These are phyloP conservation scores for Aspergillus nidulans DNA, from an alignment of 495 filamentous ascomycete species.

Conservation along the genomic window DNA sequence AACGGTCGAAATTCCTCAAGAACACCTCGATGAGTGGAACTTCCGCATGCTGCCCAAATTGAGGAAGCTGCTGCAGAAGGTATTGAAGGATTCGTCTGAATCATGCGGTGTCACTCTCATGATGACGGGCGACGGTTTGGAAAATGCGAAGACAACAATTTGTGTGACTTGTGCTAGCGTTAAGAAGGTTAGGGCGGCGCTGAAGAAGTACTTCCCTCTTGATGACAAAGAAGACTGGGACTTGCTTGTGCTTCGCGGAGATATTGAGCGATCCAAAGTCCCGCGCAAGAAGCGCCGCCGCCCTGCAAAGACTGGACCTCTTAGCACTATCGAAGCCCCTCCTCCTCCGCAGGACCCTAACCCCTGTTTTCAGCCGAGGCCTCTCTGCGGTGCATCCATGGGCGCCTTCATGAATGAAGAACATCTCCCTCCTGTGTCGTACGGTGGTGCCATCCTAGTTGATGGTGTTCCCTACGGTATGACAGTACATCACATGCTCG, in stretches of 20 bases:
- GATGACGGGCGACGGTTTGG: constrained; percentile 64
- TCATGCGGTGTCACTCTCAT: constrained; percentile 71
- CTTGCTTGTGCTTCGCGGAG: constrained; percentile 61
- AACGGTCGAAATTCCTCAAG: constrained; percentile 50
- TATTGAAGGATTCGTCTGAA: constrained; percentile 54
- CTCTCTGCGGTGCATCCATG: constrained; percentile 84
- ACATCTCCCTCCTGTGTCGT: constrained; percentile 83
- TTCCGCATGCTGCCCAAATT: constrained; percentile 65
- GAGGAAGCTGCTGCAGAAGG: constrained; percentile 62
- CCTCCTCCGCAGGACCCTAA: constrained; percentile 34
- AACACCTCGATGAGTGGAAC: constrained; percentile 67
- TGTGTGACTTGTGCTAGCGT: constrained; percentile 72
- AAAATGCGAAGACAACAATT: constrained; percentile 65
- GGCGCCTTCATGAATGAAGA: constrained; percentile 80
- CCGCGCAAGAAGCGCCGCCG: constrained; percentile 41
- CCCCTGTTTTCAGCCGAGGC: constrained; percentile 63
- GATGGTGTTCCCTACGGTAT: constrained; percentile 83
- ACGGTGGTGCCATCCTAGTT: constrained; percentile 80
- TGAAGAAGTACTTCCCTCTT: constrained; percentile 67
- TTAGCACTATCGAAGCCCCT: constrained; percentile 26
- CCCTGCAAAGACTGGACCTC: constrained; percentile 35
- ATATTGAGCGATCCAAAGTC: constrained; percentile 63
- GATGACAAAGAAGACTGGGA: constrained; percentile 57
- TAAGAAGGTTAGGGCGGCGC: constrained; percentile 61
- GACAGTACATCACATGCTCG: constrained; percentile 94